Conservation (phyloP, 805 yeast species). For the Hanseniaspora lachancei region DNA sequence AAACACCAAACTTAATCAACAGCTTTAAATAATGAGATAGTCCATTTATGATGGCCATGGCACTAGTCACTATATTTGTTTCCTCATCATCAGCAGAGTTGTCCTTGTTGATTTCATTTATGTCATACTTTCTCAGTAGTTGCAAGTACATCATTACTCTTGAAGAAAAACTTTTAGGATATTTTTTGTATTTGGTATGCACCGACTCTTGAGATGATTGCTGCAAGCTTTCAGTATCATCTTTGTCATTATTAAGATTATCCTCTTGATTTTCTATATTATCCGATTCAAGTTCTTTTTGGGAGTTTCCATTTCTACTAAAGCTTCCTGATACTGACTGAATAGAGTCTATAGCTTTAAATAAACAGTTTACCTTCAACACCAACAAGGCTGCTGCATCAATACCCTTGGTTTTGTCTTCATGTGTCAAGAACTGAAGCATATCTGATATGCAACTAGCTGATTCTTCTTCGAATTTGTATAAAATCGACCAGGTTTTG, state of each 20-base stretch:
- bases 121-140: slow-evolving; percentile 49
- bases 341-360: slow-evolving; percentile 55
- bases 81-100: neutral
- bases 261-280: slow-evolving; percentile 16
- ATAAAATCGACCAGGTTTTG: slow-evolving; percentile 73
- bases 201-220: slow-evolving; percentile 12
- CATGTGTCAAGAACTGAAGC: slow-evolving; percentile 71
- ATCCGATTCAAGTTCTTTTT: slow-evolving; percentile 16
- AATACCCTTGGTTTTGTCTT: slow-evolving; percentile 55
- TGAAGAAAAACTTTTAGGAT: slow-evolving; percentile 74
- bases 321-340: slow-evolving; percentile 14
- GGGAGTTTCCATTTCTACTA: slow-evolving; percentile 3
- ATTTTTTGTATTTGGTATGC: slow-evolving; percentile 29
- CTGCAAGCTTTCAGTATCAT: neutral
- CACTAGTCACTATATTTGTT: slow-evolving; percentile 36
- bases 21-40: slow-evolving; percentile 86
- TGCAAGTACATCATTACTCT: slow-evolving; percentile 84
- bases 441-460: slow-evolving; percentile 84
- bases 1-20: slow-evolving; percentile 65
- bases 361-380: slow-evolving; percentile 59
- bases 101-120: slow-evolving; percentile 22
- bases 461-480: slow-evolving; percentile 79
- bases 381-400: slow-evolving; percentile 59
- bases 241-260: neutral
- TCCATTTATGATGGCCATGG: slow-evolving; percentile 74